These are phyloP conservation scores for Astraeus odoratus DNA, from an alignment of 768 basidiomycete genomes.

Conservation along the genomic window DNA sequence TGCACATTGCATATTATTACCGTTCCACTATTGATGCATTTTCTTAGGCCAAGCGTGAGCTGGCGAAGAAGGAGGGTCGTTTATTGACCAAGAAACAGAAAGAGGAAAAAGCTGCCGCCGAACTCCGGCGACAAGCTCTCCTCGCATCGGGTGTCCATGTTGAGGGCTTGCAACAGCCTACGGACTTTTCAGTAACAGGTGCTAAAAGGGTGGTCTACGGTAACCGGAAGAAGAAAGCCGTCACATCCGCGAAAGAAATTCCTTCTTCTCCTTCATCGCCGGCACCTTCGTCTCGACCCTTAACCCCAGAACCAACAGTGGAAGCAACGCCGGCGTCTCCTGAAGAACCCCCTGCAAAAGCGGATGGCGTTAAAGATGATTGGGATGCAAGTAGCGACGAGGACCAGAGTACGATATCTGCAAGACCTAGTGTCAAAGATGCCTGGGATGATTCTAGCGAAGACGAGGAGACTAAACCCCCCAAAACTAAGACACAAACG, in stretches of 20 bases:
- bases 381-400: conserved; percentile 48
- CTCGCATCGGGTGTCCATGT: conserved; percentile 85
- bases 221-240: conserved; percentile 73
- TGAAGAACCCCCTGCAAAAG: conserved; percentile 19
- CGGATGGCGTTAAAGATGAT: conserved; percentile 38
- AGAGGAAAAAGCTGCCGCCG: conserved; percentile 85
- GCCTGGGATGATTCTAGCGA: conserved; percentile 69
- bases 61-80: conserved; percentile 90
- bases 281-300: conserved; percentile 39
- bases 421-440: conserved; percentile 36
- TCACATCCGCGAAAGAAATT: conserved; percentile 26
- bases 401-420: conserved; percentile 23
- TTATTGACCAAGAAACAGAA: conserved; percentile 97
- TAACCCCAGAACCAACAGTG: conserved; percentile 28
- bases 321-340: conserved; percentile 21
- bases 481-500: neutral
- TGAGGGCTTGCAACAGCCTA: conserved; percentile 72
- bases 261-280: conserved; percentile 2
- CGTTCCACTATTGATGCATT: neutral
- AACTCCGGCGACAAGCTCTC: conserved; percentile 85
- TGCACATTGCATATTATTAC: conserved; percentile 1
- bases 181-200: conserved; percentile 32
- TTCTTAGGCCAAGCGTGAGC: conserved; percentile 74
- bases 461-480: conserved; percentile 35
- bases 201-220: conserved; percentile 78